These are phyloP conservation scores for Stipa capillata DNA, from an alignment of 176 grass and related monocot genomes.

Conservation along the genomic window DNA sequence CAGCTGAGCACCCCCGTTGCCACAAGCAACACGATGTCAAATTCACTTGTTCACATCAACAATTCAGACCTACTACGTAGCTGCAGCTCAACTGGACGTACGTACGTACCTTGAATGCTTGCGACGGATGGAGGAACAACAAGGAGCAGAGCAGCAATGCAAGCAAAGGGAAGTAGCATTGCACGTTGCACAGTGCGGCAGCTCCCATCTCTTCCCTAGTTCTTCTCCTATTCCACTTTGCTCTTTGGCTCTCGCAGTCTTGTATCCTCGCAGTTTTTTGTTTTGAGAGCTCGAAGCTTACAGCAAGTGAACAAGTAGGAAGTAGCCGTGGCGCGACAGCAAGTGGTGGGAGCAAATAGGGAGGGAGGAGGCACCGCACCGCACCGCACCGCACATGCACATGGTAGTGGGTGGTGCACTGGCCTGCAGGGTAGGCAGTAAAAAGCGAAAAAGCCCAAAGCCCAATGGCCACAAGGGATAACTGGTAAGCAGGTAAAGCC, in stretches of 20 bases:
- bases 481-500: neutral
- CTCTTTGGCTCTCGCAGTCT: neutral
- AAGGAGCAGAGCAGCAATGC: conserved; percentile 21
- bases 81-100: too few species aligned
- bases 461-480: neutral
- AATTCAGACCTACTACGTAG: neutral
- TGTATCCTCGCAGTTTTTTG: too few species aligned
- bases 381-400: neutral
- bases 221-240: too few species aligned
- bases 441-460: neutral
- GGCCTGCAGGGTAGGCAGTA: neutral
- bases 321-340: neutral
- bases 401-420: conserved; percentile 9
- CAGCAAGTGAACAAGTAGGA: neutral
- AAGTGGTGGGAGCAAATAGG: neutral
- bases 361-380: neutral
- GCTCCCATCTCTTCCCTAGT: neutral
- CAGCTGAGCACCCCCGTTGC: neutral
- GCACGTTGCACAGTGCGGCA: neutral
- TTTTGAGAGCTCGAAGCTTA: neutral
- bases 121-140: conserved; percentile 7
- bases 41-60: neutral
- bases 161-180: neutral
- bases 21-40: neutral
- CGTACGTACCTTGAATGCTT: conserved; percentile 35